Evolutionary conservation across 2,329 filamentous ascomycete genomes (phyloP).

Genomic region (Botryosphaeria dothidea): DNA sequence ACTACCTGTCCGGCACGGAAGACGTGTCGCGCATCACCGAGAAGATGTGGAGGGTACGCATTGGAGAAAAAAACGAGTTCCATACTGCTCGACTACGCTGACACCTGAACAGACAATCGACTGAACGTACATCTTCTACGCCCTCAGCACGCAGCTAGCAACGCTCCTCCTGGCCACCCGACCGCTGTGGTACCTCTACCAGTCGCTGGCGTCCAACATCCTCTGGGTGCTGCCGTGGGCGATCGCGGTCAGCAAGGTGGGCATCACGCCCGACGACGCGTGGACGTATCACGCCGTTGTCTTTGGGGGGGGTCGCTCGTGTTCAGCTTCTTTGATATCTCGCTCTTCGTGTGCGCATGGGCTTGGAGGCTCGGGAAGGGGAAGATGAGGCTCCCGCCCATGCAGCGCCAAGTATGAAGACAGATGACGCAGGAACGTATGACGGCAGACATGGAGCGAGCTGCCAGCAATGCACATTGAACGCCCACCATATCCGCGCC

Average conservation of each 20-base stretch:
- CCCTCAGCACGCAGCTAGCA: constrained; percentile 64
- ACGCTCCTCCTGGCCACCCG: constrained; percentile 64
- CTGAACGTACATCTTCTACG: constrained; percentile 70
- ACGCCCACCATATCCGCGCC: too few relatives aligned
- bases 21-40: constrained; percentile 61
- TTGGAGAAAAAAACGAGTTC: background rate
- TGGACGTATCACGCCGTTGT: constrained; percentile 69
- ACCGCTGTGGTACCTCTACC: constrained; percentile 68
- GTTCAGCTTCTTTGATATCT: constrained; percentile 62
- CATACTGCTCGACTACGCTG: background rate
- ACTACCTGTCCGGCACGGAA: constrained; percentile 60
- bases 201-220: constrained; percentile 66
- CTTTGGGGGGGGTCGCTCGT: constrained; percentile 68
- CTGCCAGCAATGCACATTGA: too few relatives aligned
- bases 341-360: constrained; percentile 55
- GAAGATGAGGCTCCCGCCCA: background rate
- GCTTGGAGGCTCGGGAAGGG: constrained; percentile 45
- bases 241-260: constrained; percentile 53
- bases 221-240: constrained; percentile 72
- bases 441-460: too few relatives aligned
- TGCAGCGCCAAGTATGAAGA: background rate
- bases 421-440: background rate
- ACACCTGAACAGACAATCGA: constrained; percentile 35
- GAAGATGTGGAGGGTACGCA: constrained; percentile 61
- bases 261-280: constrained; percentile 51